These are phyloP conservation scores for Adansonia madagascariensis DNA, from an alignment of 441 rosid genomes.

Conservation along the genomic window DNA sequence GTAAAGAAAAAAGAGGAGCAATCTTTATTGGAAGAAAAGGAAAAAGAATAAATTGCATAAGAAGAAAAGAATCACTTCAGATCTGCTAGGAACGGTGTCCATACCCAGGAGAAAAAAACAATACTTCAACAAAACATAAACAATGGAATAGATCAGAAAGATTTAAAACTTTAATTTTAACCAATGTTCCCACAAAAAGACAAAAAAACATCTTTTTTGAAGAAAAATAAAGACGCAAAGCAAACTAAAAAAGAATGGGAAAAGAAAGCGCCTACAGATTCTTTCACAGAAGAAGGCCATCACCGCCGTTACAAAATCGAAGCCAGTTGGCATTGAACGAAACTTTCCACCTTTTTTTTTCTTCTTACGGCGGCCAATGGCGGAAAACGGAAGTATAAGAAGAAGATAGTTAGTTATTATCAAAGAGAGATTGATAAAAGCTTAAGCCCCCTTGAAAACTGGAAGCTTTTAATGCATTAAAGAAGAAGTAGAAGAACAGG, in stretches of 20 bases:
- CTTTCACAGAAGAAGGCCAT: constrained; percentile 25
- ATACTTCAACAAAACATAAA: neutral
- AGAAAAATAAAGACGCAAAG: neutral
- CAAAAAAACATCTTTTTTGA: neutral
- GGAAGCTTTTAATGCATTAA: constrained; percentile 12
- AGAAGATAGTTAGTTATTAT: neutral
- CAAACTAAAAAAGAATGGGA: neutral
- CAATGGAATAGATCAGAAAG: constrained; percentile 29
- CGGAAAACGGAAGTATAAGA: constrained; percentile 24
- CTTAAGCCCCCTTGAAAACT: constrained; percentile 8
- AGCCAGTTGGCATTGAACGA: neutral
- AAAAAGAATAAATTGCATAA: constrained; percentile 15
- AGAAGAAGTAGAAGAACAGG: constrained; percentile 14
- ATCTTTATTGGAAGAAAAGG: neutral
- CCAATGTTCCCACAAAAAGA: neutral
- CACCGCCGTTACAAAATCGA: neutral
- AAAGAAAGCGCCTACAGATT: constrained; percentile 40
- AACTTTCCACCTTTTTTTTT: neutral
- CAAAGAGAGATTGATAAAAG: neutral
- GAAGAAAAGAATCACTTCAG: constrained; percentile 32
- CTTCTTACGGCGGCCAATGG: neutral
- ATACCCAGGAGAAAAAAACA: neutral
- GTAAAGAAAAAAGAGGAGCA: neutral
- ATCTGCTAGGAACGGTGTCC: constrained; percentile 32
- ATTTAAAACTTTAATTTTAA: neutral